Evolutionary conservation across 2,329 filamentous ascomycete genomes (phyloP), one percentile per base, ranked within the genome.

Genomic region (Clarireedia homoeocarpa): DNA sequence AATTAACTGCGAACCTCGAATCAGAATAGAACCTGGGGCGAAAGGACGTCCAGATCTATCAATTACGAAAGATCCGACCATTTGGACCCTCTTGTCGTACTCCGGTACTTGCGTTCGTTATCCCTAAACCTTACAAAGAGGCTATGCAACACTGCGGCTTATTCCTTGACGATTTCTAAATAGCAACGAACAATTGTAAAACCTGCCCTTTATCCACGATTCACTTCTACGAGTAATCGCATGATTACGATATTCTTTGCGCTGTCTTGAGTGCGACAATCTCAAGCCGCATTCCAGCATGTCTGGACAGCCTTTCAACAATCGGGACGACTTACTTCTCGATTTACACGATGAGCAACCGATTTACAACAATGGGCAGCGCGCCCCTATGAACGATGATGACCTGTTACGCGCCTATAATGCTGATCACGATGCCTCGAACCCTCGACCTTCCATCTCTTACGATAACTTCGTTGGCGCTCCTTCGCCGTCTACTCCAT

Each of bases 381-480:
- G 84, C 57, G 86, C 91, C 50, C 82, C 86, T n/a, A 76, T 88
- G 59, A 86, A 86, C 70, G 91, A 96, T 70, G 87, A 95, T 63
- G 84, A 91, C 62, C 77, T 95, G 48, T 75, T 92, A 68, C 81
- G 84, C 69, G 83, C 83, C 62, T 91, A 89, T 73, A 81, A 87
- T 58, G 62, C 60, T 7, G 62, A 69, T 67, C 83, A 86, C 68
- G 82, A 88, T 62, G 75, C 80, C 64, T 75, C 79, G 48, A 80
- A 81, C 59, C 74, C 83, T 56, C 87, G 92, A 63, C 89, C 91
- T 52, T 96, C 91, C 26, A 84, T 92, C 52, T 95, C 91, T 57
- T 96, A 96, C 73, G 92, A 96, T 77, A 88, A 94, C 66, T 97
- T 96, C 71, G 86, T 97, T 60, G 92, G 92, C 61, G 84, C 77